A percentile compares a stretch with the other conserved stretches of the same genome.
Evolutionary conservation across 768 basidiomycete genomes (phyloP).

Genomic region (Phaeolepiota aurea): DNA sequence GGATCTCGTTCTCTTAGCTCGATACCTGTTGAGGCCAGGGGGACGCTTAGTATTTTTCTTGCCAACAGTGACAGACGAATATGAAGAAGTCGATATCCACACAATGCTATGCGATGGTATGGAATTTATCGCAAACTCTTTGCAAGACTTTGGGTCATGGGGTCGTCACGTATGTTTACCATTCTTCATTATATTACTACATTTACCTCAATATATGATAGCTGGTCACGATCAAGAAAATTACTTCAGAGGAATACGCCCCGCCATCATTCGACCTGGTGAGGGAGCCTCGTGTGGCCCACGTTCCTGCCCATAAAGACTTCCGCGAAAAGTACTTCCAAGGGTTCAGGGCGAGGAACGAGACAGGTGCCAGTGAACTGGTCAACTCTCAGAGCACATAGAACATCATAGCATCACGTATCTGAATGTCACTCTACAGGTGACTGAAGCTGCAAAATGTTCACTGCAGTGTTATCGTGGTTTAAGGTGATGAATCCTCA

Average conservation of each 20-base stretch:
- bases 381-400: too few relatives aligned
- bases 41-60: slow-evolving; percentile 95
- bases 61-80: slow-evolving; percentile 87
- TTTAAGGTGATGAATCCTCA: too few relatives aligned
- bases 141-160: slow-evolving; percentile 95
- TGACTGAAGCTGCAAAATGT: too few relatives aligned
- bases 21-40: slow-evolving; percentile 75
- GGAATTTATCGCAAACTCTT: slow-evolving; percentile 79
- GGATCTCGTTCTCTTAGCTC: slow-evolving; percentile 75
- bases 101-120: slow-evolving; percentile 78
- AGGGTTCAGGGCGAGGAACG: slow-evolving; percentile 49
- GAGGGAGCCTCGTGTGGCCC: slow-evolving; percentile 14
- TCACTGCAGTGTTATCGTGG: too few relatives aligned
- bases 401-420: too few relatives aligned
- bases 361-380: too few relatives aligned
- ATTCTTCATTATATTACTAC: too few relatives aligned
- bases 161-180: slow-evolving; percentile 71
- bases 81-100: slow-evolving; percentile 79
- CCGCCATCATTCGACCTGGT: slow-evolving; percentile 47
- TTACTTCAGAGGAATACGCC: slow-evolving; percentile 29
- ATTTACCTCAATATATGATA: slow-evolving; percentile 16
- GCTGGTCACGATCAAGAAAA: slow-evolving; percentile 90
- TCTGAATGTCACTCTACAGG: too few relatives aligned
- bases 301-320: slow-evolving; percentile 78
- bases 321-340: slow-evolving; percentile 87